Percentiles rank a stretch among this genome's conserved stretches.
These are phyloP conservation scores for Aspergillus sp. DNA, from an alignment of 2,329 filamentous ascomycete species.

Conservation along the genomic window DNA sequence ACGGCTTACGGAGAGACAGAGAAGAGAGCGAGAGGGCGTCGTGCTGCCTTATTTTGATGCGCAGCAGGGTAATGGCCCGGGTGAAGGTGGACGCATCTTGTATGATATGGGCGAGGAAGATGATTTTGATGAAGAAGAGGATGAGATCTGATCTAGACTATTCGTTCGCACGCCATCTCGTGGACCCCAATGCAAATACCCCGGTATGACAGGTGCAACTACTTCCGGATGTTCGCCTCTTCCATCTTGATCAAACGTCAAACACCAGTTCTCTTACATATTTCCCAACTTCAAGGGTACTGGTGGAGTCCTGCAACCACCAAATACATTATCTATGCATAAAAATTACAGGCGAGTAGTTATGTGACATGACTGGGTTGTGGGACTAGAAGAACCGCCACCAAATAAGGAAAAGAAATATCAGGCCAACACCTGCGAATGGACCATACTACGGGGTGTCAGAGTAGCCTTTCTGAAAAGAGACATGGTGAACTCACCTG, in stretches of 20 bases:
- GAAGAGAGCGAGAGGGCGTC: constrained; percentile 80
- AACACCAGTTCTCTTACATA: neutral
- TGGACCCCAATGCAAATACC: neutral
- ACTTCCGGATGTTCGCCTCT: neutral
- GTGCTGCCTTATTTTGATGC: constrained; percentile 96
- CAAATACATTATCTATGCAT: constrained; percentile 36
- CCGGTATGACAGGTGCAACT: neutral
- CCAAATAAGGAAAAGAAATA: constrained; percentile 84
- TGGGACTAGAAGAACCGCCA: constrained; percentile 79
- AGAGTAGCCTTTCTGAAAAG: constrained; percentile 15
- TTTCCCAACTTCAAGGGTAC: neutral
- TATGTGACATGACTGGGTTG: constrained; percentile 9
- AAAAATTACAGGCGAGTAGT: constrained; percentile 32
- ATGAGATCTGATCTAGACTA: constrained; percentile 67
- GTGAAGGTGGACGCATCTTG: constrained; percentile 87
- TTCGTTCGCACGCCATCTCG: neutral
- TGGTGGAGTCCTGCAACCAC: constrained; percentile 34
- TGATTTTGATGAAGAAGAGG: constrained; percentile 94
- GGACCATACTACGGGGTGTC: constrained; percentile 70
- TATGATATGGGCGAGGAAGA: constrained; percentile 98
- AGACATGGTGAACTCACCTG: constrained; percentile 54
- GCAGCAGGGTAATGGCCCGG: constrained; percentile 68
- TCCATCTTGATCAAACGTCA: neutral
- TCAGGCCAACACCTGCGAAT: constrained; percentile 74
- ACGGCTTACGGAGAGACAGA: constrained; percentile 86